Percentiles rank a stretch among this genome's conserved stretches.
phyloP scores from a whole-genome alignment of 1,139 yeast species.

The Lodderomyces oxycetoniae region DNA sequence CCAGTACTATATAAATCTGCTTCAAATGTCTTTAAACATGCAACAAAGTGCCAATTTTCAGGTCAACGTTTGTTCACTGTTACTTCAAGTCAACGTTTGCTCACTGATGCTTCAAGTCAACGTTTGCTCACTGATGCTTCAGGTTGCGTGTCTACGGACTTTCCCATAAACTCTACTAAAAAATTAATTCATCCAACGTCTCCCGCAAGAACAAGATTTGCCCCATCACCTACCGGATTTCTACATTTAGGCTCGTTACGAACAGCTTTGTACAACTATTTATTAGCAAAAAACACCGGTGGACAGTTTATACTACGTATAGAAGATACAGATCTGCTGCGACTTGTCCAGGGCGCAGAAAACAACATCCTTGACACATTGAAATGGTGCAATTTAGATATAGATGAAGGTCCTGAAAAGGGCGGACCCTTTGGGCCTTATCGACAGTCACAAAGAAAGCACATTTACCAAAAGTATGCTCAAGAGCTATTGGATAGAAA shows the following conservation, averaged over 20 bases:
- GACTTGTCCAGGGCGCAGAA: slow-evolving; percentile 81
- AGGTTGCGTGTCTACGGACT: no score
- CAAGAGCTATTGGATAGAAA: slow-evolving; percentile 56
- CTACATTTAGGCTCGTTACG: slow-evolving; percentile 88
- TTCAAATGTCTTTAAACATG: no score
- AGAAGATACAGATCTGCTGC: slow-evolving; percentile 86
- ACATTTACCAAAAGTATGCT: slow-evolving; percentile 58
- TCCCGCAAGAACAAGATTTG: slow-evolving; percentile 88
- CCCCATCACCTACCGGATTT: slow-evolving; percentile 97
- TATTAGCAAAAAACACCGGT: slow-evolving; percentile 71
- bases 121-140: no score
- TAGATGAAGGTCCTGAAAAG: slow-evolving; percentile 79
- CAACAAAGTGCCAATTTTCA: no score
- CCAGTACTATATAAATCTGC: no score
- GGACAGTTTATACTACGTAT: slow-evolving; percentile 79
- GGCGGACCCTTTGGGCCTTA: slow-evolving; percentile 75
- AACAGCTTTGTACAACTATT: slow-evolving; percentile 86
- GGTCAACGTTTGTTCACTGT: no score
- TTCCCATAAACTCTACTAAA: no score
- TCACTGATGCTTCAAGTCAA: no score
- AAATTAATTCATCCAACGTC: slow-evolving; percentile 4
- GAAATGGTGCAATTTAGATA: slow-evolving; percentile 66
- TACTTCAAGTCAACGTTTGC: no score
- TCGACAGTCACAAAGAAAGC: slow-evolving; percentile 74
- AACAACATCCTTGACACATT: slow-evolving; percentile 69